Base-by-base conservation (phyloP, 371 early-diverging fungal species). In the Nosema granulosis region DNA sequence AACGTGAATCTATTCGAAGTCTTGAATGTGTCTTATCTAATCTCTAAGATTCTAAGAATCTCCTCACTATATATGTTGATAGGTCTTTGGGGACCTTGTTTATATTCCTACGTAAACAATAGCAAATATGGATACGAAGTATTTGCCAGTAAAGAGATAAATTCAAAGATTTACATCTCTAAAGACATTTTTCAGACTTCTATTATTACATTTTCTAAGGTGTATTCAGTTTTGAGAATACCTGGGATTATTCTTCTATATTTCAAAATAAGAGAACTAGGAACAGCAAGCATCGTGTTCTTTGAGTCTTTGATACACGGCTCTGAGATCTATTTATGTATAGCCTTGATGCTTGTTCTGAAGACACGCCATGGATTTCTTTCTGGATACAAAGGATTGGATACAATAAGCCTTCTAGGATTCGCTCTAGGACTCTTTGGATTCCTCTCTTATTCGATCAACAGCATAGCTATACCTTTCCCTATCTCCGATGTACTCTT, bases 81-180 rank as follows among this genome's bases (percentile, higher is more conserved):
- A 22, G 75, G 75, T 20, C 24, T 75, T 20, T 68, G 68, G 69
- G 69, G 68, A 13, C 75, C 75, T 16, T 68, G 75, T 62, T 37
- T 66, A 61, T 68, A 75, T 61, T 74, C 75, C 3, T 65, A 57
- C 16, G 58, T 67, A 34, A 74, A 74, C 13, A 29, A 62, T 18
- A 50, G 49, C 24, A 35, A 61, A 51, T 13, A 29, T 18, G 31
- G 56, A 28, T 62, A 58, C 37, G 57, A 57, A 29, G 43, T 71
- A 37, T 71, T 71, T 61, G 38, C 20, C 18, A 63, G 38, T 28
- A 59, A 28, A 20, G 13, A 34, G n/a, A 49, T 56, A 22, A 35
- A 35, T 0, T 31, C 28, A 1, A 65, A 52, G 16, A 50, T 51
- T 0, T 74, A 61, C 65, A 56, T 65, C 35, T 31, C 66, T 31